Evolutionary conservation across 768 basidiomycete genomes (phyloP).

Genomic region (Hemileccinum impolitum): DNA sequence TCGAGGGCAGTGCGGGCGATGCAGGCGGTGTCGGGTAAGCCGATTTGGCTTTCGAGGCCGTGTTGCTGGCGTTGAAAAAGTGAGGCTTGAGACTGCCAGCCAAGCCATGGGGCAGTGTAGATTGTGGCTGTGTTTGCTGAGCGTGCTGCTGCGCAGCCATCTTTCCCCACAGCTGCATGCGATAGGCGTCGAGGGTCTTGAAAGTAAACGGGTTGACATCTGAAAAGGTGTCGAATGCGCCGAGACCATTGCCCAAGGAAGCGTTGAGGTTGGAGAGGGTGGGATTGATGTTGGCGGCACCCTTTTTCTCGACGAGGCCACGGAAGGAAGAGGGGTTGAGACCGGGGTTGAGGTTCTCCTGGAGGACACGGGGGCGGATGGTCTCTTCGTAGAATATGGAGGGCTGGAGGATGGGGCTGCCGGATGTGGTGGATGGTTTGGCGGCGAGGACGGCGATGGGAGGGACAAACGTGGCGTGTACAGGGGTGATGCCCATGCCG

Average conservation of each 20-base stretch:
- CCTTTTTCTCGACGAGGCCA: conserved; percentile 31
- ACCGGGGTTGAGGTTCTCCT: conserved; percentile 26
- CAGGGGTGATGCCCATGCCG: conserved; percentile 74
- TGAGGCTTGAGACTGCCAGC: conserved; percentile 41
- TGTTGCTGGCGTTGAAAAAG: conserved; percentile 21
- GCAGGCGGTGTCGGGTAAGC: conserved; percentile 44
- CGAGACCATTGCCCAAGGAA: conserved; percentile 25
- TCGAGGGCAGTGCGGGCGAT: conserved; percentile 33
- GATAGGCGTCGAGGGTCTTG: conserved; percentile 80
- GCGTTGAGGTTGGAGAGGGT: conserved; percentile 29
- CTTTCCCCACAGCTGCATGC: conserved; percentile 91
- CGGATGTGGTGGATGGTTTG: conserved; percentile 17
- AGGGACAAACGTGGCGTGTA: conserved; percentile 80
- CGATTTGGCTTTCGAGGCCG: conserved; percentile 9
- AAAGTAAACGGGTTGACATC: conserved; percentile 83
- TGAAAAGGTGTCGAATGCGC: conserved; percentile 72
- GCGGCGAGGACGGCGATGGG: conserved; percentile 45
- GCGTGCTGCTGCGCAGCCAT: conserved; percentile 72
- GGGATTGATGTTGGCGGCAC: conserved; percentile 28
- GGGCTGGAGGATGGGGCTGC: conserved; percentile 28
- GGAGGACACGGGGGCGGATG: conserved; percentile 18
- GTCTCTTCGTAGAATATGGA: conserved; percentile 33
- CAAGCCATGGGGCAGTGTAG: conserved; percentile 33
- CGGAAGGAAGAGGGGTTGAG: conserved; percentile 18
- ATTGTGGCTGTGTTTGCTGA: conserved; percentile 38